Base-by-base conservation (phyloP, 306 rosid genomes). In the Canavalia gladiata region DNA sequence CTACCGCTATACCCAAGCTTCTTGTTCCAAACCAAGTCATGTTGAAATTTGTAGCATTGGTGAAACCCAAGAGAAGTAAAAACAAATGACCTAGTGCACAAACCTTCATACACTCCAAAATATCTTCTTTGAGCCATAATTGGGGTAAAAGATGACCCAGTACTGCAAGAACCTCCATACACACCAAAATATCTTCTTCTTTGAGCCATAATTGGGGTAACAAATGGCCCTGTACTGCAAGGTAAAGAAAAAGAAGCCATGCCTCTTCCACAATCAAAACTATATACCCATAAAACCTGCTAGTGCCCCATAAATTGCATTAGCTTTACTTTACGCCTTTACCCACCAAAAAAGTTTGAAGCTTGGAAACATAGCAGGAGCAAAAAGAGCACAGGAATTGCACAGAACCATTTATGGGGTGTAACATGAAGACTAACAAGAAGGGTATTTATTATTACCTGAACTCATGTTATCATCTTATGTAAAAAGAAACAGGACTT, bases 181-280 rank as follows among this genome's bases (percentile, higher is more conserved):
- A 18, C 25, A 18, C 25, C 25, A 18, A 18, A 18, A 18, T 18
- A 18, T 18, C 25, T 18, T 18, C n/a, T n/a, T 75, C 77, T 69
- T 75, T 78, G 86, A 74, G 80, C 83, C 46, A 89, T 81, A 45
- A 74, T 58, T 12, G 70, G 86, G 49, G 77, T 33, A 46, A 78
- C 43, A 43, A 77, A 77, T 57, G 87, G 85, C 79, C 94, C 87
- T 81, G 85, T 68, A 85, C 77, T 80, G 83, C 87, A 91, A 84
- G 84, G 64, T 68, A 86, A 82, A 80, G 96, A 89, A 68, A 93
- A 84, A 81, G 81, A 88, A 84, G 97, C 89, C 99, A 95, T 95
- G 66, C 46, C 62, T 62, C 70, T 79, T 58, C 42, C 59, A 78
- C 55, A 51, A 76, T 56, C 47, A 76, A 2, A 64, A 56, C 66